phyloP scores from a whole-genome alignment of 2,329 filamentous ascomycete species.

The Chaetothyriales sp. region DNA sequence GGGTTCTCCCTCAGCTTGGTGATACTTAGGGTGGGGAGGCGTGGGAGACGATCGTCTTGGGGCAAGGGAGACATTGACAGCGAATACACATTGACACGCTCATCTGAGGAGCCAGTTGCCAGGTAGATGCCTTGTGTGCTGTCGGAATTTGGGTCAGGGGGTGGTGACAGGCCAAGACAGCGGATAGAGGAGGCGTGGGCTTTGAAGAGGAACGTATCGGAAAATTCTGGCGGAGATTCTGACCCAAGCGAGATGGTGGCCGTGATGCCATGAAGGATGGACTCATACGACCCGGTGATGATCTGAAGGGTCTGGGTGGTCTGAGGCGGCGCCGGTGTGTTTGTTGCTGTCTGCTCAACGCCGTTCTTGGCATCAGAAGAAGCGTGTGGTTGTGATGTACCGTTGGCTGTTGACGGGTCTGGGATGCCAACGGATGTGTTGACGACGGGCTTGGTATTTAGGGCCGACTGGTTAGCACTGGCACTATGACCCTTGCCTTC shows the following conservation, averaged over 20 bases:
- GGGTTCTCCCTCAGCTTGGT: conserved; percentile 69
- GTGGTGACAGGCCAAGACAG: conserved; percentile 70
- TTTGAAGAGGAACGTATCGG: conserved; percentile 90
- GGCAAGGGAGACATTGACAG: conserved; percentile 56
- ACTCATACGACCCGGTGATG: conserved; percentile 84
- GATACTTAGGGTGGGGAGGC: conserved; percentile 52
- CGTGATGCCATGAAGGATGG: conserved; percentile 76
- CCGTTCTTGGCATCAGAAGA: neutral
- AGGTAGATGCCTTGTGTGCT: conserved; percentile 68
- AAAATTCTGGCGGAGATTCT: conserved; percentile 44
- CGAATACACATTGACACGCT: conserved; percentile 87
- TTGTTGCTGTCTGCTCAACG: conserved; percentile 2
- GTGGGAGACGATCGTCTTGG: conserved; percentile 38
- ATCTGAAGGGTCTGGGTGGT: conserved; percentile 48
- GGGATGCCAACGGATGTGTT: neutral
- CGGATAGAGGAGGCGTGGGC: conserved; percentile 82
- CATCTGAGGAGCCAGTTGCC: conserved; percentile 82
- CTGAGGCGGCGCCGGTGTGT: conserved; percentile 28
- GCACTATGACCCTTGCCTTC: neutral
- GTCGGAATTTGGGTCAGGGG: conserved; percentile 39
- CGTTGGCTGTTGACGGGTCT: conserved; percentile 13
- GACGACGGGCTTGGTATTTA: neutral
- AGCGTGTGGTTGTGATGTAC: neutral
- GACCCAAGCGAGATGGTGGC: conserved; percentile 41
- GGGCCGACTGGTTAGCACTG: neutral